Evolutionary conservation across 2,329 filamentous ascomycete species (phyloP), one percentile per base, ranked within the genome.

Genomic region (Phialemonium atrogriseum): DNA sequence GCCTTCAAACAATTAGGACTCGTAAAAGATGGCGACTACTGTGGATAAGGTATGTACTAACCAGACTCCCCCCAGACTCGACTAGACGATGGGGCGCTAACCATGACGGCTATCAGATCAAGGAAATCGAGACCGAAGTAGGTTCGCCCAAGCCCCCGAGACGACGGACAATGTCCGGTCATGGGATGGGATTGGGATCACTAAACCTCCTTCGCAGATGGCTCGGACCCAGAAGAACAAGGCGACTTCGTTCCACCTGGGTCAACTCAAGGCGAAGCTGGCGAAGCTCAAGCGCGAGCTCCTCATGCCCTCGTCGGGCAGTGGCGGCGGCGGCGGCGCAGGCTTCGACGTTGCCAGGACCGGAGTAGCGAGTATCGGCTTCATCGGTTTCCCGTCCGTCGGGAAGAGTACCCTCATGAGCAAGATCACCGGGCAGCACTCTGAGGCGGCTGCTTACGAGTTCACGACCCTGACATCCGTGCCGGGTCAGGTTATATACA

Each of bases 401-500:
- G 91, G 91, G 40, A 98, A 98, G 66, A 94, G 86, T 73, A 98
- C 91, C 30, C 70, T 98, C 49, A 95, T 98, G 88, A 94, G 80
- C 55, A 78, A 70, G 52, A 64, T 98, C 55, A 98, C 91, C 25
- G 91, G 91, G 32, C 89, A 95, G 62, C 89, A 98, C 57, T 96
- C 89, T 3, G 91, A 98, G 69, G 89, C 79, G 34, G 91, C 91
- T 12, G 91, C 89, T 32, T 98, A 98, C 62, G 91, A 98, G 58
- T 98, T 98, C 67, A 98, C 91, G 44, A 98, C 91, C 33, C 71
- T 98, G 57, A 98, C 91, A 21, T 95, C 89, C 27, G 91, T 98
- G 29, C 91, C 91, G 24, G 91, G 91, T 33, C 91, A 96, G 65
- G 87, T 98, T 40, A 65, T 82, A 47, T 96, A 96, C 64, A 96